Base-by-base conservation (phyloP, 148 eudicot species). In the Rhododendron griersonianum region DNA sequence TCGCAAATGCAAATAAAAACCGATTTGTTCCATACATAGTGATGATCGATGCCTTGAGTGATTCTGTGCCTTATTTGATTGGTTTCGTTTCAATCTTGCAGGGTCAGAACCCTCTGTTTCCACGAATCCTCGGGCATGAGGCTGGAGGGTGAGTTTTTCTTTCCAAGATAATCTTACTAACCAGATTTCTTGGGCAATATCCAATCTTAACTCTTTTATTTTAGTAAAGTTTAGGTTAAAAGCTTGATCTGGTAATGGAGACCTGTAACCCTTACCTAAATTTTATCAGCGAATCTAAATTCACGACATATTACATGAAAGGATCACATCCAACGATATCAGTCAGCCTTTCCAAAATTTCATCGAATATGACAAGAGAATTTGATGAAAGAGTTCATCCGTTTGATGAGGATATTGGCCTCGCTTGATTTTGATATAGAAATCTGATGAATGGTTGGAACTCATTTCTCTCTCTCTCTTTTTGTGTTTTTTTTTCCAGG, bases 101-200 rank as follows among this genome's bases (percentile, higher is more conserved):
- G 88, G 88, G 83, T 65, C 85, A 87, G 53, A 83, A 87, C 67
- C 83, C 88, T 1, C 1, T 87, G 37, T 90, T 86, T 87, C 93
- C 93, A 33, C 86, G 92, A 48, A 91, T 91, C 71, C 81, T 91
- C 6, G 93, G 93, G 39, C 93, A 91, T 35, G 93, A 91, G 80
- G 91, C 93, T 33, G 92, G 91, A 57, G 92, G 92, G 93, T 89
- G 87, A 61, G 83, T 50, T 80, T 48, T 45, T 78, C n/a, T 45
- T 47, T 45, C 73, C 73, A n/a, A 2, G 11, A 67, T n/a, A n/a
- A 25, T n/a, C 11, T 11, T 67, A 10, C 6, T 18, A 5, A 4
- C n/a, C 7, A 59, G n/a, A 19, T 18, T 67, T n/a, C 71, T n/a
- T n/a, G n/a, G 28, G 71, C 71, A 23, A 7, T 63, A 23, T 63